phyloP scores from a whole-genome alignment of 768 basidiomycete species.

The Russula sp. region DNA sequence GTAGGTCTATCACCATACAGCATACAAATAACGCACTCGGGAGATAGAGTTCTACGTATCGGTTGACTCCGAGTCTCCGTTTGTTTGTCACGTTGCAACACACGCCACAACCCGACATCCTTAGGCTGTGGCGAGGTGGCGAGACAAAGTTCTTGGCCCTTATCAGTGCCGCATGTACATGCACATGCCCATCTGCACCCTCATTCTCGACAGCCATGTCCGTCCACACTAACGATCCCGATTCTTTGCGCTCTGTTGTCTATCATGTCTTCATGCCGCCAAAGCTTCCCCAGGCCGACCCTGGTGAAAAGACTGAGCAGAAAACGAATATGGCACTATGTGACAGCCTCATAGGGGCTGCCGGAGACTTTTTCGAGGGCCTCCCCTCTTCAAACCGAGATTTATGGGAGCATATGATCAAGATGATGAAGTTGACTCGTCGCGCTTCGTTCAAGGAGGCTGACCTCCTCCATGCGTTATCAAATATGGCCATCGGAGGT shows the following conservation, averaged over 20 bases:
- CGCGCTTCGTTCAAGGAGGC: background rate
- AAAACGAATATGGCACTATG: background rate
- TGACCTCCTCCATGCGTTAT: background rate
- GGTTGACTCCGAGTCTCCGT: too few relatives aligned
- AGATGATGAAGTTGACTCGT: background rate
- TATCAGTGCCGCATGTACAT: too few relatives aligned
- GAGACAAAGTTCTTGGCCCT: too few relatives aligned
- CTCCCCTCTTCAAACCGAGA: background rate
- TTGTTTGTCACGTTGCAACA: too few relatives aligned
- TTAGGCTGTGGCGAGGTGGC: too few relatives aligned
- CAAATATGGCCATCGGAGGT: conserved; percentile 4
- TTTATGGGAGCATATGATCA: background rate
- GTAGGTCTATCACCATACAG: too few relatives aligned
- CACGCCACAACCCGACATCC: too few relatives aligned
- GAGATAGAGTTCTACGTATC: too few relatives aligned
- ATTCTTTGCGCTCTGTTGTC: background rate
- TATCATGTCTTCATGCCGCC: conserved; percentile 10
- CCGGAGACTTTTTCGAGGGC: background rate
- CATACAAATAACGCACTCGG: too few relatives aligned
- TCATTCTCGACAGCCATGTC: background rate
- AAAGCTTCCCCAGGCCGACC: conserved; percentile 7
- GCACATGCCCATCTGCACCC: background rate
- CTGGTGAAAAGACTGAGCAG: background rate
- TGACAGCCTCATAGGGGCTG: conserved; percentile 1
- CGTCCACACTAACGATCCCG: background rate